These are phyloP conservation scores for Annona squamosa DNA, from an alignment of 164 flowering plant genomes.

Conservation along the genomic window DNA sequence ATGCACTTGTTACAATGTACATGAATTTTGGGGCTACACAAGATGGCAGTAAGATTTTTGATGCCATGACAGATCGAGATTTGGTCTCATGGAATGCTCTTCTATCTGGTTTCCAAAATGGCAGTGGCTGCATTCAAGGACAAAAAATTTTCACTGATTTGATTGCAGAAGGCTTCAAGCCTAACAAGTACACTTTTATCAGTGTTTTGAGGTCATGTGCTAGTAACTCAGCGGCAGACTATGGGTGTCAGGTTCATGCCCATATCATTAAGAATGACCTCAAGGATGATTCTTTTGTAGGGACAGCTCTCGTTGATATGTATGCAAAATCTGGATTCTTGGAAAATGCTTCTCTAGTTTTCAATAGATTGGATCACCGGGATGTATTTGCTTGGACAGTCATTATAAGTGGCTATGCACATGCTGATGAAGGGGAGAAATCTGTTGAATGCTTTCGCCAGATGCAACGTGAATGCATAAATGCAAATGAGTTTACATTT, in stretches of 20 bases:
- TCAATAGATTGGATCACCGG: constrained; percentile 19
- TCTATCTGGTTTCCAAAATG: constrained; percentile 40
- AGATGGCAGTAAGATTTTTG: constrained; percentile 36
- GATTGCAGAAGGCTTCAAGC: constrained; percentile 34
- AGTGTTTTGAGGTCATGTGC: constrained; percentile 32
- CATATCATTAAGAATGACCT: constrained; percentile 26
- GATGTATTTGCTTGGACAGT: constrained; percentile 38
- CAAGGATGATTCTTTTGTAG: constrained; percentile 25
- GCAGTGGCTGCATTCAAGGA: constrained; percentile 24
- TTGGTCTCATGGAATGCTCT: constrained; percentile 45
- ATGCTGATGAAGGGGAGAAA: constrained; percentile 36
- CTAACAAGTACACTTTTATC: constrained; percentile 37
- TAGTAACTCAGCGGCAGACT: constrained; percentile 7
- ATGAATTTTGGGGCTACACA: constrained; percentile 32
- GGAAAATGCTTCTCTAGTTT: constrained; percentile 20
- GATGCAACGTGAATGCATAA: constrained; percentile 44
- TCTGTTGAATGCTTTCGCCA: constrained; percentile 29
- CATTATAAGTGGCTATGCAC: constrained; percentile 32
- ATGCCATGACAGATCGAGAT: constrained; percentile 28
- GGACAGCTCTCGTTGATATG: constrained; percentile 35
- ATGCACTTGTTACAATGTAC: constrained; percentile 44
- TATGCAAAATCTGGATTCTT: constrained; percentile 32
- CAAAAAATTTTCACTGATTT: constrained; percentile 29
- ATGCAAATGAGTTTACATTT: constrained; percentile 44
- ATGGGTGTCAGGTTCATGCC: constrained; percentile 36